Percentiles rank a stretch among this genome's conserved stretches.
phyloP scores from a whole-genome alignment of 163 green algal genomes.

The Coccomyxa subellipsoidea region DNA sequence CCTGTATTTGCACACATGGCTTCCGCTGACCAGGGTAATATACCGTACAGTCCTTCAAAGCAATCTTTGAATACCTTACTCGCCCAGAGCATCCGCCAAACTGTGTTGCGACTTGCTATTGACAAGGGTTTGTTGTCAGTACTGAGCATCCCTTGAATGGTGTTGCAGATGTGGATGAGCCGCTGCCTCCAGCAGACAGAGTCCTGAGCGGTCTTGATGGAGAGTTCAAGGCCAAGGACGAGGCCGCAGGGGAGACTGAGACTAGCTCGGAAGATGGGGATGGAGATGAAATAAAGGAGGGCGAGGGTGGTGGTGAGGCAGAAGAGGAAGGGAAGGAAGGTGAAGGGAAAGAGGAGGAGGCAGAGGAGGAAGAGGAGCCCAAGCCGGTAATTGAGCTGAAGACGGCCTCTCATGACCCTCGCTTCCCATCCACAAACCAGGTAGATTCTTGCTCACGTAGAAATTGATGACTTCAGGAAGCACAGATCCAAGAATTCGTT shows the following conservation, averaged over 20 bases:
- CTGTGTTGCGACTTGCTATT: no score
- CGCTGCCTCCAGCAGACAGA: constrained; percentile 11
- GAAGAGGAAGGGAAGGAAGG: constrained; percentile 2
- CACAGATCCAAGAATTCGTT: no score
- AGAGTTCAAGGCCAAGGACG: neutral
- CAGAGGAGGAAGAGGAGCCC: constrained; percentile 25
- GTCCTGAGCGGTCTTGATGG: neutral
- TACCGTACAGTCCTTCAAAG: neutral
- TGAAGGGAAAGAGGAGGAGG: constrained; percentile 7
- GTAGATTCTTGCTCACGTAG: neutral
- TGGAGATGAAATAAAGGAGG: neutral
- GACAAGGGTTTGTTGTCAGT: no score
- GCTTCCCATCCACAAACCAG: constrained; percentile 49
- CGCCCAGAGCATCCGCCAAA: no score
- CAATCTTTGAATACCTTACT: no score
- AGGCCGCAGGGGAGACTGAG: neutral
- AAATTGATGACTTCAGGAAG: no score
- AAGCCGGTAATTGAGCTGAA: constrained; percentile 22
- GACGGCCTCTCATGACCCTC: constrained; percentile 31
- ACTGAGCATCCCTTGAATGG: neutral
- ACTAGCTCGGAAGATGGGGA: neutral
- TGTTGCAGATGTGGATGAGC: neutral
- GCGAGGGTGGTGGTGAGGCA: neutral
- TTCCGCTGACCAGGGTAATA: neutral
- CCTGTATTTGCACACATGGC: neutral